phyloP scores from a whole-genome alignment of 2,329 filamentous ascomycete species.

The Fusarium nanum region DNA sequence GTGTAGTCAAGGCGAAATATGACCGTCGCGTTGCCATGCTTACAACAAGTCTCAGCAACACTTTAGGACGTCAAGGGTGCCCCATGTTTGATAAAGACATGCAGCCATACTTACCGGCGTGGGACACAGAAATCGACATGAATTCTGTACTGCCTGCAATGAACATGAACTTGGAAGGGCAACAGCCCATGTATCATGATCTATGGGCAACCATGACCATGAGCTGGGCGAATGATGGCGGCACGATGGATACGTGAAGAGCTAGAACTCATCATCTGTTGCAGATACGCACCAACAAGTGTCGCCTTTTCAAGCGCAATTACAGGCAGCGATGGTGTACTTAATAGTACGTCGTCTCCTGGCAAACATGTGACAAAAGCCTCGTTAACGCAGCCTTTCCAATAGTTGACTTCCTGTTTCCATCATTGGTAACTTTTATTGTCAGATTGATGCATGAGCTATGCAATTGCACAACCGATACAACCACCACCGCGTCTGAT shows the following conservation, averaged over 20 bases:
- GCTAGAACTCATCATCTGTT: neutral
- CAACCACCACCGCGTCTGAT: neutral
- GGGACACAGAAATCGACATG: slow-evolving; percentile 54
- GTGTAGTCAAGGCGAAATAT: slow-evolving; percentile 60
- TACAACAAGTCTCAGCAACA: neutral
- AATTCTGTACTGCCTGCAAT: slow-evolving; percentile 20
- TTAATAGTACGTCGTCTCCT: neutral
- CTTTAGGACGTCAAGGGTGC: slow-evolving; percentile 50
- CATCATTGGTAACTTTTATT: neutral
- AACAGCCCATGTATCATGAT: slow-evolving; percentile 54
- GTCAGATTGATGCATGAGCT: neutral
- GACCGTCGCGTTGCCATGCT: slow-evolving; percentile 54
- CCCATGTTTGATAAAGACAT: slow-evolving; percentile 65
- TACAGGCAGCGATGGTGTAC: neutral
- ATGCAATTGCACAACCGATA: neutral
- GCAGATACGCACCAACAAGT: neutral
- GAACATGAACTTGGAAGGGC: slow-evolving; percentile 15
- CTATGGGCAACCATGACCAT: slow-evolving; percentile 63
- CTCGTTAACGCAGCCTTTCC: neutral
- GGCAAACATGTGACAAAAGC: slow-evolving; percentile 17
- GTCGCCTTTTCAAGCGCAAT: neutral
- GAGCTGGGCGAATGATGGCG: slow-evolving; percentile 53
- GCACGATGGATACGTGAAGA: slow-evolving; percentile 8
- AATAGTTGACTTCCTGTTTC: neutral
- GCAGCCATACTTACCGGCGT: slow-evolving; percentile 58